Percentiles rank a stretch among this genome's conserved stretches.
These are phyloP conservation scores for Psilocybe sp. DNA, from an alignment of 768 basidiomycete species.

Conservation along the genomic window DNA sequence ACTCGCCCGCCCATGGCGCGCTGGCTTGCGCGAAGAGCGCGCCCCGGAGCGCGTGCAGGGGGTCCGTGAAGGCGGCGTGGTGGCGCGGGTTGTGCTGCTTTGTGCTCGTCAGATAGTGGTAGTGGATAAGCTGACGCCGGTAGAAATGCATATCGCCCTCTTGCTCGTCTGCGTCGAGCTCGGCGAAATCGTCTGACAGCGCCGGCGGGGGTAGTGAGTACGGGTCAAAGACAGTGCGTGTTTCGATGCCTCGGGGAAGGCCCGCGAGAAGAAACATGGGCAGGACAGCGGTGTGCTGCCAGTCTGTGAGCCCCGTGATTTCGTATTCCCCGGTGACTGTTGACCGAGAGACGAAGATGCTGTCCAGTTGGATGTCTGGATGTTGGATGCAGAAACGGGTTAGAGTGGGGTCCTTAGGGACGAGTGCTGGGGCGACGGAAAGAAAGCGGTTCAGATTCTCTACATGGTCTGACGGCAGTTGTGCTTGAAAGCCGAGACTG, in stretches of 20 bases:
- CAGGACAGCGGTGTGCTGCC: conserved; percentile 55
- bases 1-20: conserved; percentile 51
- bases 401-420: conserved; percentile 37
- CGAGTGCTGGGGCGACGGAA: conserved; percentile 40
- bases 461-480: conserved; percentile 41
- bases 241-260: conserved; percentile 24
- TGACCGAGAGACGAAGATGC: conserved; percentile 46
- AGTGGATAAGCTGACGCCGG: too few species aligned
- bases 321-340: conserved; percentile 34
- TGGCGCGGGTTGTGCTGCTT: conserved; percentile 43
- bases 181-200: too few species aligned
- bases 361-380: conserved; percentile 48
- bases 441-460: conserved; percentile 49
- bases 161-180: too few species aligned
- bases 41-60: conserved; percentile 28
- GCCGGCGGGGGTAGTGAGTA: too few species aligned
- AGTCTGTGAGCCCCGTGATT: conserved; percentile 46
- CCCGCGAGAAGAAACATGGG: conserved; percentile 49
- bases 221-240: too few species aligned
- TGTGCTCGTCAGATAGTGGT: conserved; percentile 24
- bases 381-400: conserved; percentile 46
- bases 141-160: too few species aligned
- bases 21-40: conserved; percentile 44
- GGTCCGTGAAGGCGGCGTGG: conserved; percentile 36
- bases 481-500: conserved; percentile 40